Evolutionary conservation across 2,329 filamentous ascomycete genomes (phyloP).

Genomic region (Fusarium subtropicale): DNA sequence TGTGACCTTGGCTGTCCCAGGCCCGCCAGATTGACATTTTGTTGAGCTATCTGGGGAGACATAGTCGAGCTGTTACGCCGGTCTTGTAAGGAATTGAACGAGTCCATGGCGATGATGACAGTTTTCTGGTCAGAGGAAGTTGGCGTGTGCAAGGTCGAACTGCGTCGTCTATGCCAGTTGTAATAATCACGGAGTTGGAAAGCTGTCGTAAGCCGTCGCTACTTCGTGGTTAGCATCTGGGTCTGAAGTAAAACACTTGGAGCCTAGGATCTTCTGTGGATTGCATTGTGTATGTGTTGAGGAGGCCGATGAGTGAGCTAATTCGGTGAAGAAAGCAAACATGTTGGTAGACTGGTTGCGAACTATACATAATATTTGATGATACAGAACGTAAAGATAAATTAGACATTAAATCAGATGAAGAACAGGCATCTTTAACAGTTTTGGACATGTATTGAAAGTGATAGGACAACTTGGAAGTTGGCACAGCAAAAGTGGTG

Average conservation of each 20-base stretch:
- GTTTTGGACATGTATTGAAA: background rate
- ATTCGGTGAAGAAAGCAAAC: background rate
- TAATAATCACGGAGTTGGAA: background rate
- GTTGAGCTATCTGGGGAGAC: slow-evolving; percentile 20
- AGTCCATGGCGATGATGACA: slow-evolving; percentile 15
- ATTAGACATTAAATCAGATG: background rate
- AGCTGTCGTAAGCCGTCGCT: background rate
- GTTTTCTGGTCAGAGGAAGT: background rate
- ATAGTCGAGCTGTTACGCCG: background rate
- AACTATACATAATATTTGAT: background rate
- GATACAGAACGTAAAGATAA: background rate
- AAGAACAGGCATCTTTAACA: background rate
- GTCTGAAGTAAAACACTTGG: background rate
- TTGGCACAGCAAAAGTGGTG: background rate
- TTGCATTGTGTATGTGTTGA: background rate
- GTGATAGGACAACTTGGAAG: background rate
- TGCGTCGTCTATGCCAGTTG: slow-evolving; percentile 2
- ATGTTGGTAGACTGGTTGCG: background rate
- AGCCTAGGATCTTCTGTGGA: background rate
- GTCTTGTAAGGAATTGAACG: slow-evolving; percentile 20
- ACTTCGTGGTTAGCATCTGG: slow-evolving; percentile 11
- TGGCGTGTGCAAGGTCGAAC: background rate
- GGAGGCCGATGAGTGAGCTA: background rate
- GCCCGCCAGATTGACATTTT: slow-evolving; percentile 16
- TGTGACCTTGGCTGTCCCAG: slow-evolving; percentile 18